phyloP scores from a whole-genome alignment of 495 filamentous ascomycete species.

The Penicillium salamii region DNA sequence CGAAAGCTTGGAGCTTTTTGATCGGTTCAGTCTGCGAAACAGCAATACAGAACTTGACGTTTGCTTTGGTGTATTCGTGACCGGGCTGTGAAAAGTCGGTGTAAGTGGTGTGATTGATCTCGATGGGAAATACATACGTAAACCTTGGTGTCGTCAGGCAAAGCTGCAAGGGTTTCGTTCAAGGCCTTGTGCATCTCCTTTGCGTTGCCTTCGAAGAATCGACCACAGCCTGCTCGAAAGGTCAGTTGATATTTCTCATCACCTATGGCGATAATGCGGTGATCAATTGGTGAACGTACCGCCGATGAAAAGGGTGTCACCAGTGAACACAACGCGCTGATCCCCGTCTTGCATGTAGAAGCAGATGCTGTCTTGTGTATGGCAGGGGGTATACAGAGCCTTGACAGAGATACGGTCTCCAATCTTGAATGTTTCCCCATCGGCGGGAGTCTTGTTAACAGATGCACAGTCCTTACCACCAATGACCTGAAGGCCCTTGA shows the following conservation, averaged over 20 bases:
- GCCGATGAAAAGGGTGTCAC: slow-evolving; percentile 92
- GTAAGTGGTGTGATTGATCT: background rate
- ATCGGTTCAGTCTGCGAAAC: slow-evolving; percentile 73
- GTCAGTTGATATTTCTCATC: background rate
- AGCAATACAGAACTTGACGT: slow-evolving; percentile 79
- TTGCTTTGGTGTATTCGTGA: slow-evolving; percentile 96
- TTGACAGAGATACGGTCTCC: slow-evolving; percentile 79
- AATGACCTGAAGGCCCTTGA: slow-evolving; percentile 67
- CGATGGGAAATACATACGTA: slow-evolving; percentile 58
- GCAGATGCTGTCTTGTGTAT: slow-evolving; percentile 98
- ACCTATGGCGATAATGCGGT: background rate
- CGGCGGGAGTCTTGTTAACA: slow-evolving; percentile 69
- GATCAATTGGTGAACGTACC: slow-evolving; percentile 45
- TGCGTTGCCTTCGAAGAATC: slow-evolving; percentile 92
- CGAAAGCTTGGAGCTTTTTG: slow-evolving; percentile 72
- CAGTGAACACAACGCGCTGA: slow-evolving; percentile 86
- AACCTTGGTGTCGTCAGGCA: slow-evolving; percentile 92
- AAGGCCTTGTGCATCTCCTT: slow-evolving; percentile 89
- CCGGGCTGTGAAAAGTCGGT: slow-evolving; percentile 59
- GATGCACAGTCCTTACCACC: slow-evolving; percentile 84
- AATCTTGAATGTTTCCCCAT: slow-evolving; percentile 78
- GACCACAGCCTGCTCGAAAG: slow-evolving; percentile 70
- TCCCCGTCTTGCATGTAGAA: slow-evolving; percentile 79
- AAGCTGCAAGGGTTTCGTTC: slow-evolving; percentile 74
- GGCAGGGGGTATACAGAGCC: slow-evolving; percentile 92